Evolutionary conservation across 495 filamentous ascomycete genomes (phyloP), one percentile per base, ranked within the genome.

Genomic region (Penicillium robsamsonii): DNA sequence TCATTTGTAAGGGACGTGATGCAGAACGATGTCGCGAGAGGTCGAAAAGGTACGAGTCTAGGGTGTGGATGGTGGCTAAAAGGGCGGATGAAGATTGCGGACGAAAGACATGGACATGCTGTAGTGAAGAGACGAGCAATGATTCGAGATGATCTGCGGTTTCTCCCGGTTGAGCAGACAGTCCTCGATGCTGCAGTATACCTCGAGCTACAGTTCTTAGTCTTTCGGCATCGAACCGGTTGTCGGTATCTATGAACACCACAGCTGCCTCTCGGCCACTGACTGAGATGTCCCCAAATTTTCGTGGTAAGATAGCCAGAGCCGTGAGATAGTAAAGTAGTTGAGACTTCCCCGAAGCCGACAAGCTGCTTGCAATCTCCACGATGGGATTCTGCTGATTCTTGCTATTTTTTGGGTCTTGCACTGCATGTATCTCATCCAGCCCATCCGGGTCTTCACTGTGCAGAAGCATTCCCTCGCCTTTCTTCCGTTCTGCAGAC

Each of bases 201-300:
- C 58, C 65, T 50, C 65, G 46, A 43, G 65, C 66, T 17, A 84
- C 67, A 11, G 66, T 54, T 0, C 63, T 72, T 0, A 94, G 75
- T 11, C 84, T 79, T 13, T 78, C 66, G 11, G 84, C 75, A 30
- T 86, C 81, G 58, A 96, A 91, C 0, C 80, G 79, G 40, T 78
- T 77, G 42, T 90, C 85, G 0, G 85, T 76, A 60, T 96, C 92
- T 24, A 96, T 63, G 29, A 92, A 72, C 4, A 87, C 78, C 3
- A 92, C 79, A 2, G 88, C 78, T 17, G 82, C 80, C 24, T 71
- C 67, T 29, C 80, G 76, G n/a, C 83, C 85, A 33, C 63, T 54
- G 4, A 80, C 47, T 5, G 51, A 20, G 20, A 69, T 27, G n/a
- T 62, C 66, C 3, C 69, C 56, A 44, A 68, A 63, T 3, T 68